Conservation (phyloP, 108 stramenopile species). For the Chaetoceros tenuissimus region DNA sequence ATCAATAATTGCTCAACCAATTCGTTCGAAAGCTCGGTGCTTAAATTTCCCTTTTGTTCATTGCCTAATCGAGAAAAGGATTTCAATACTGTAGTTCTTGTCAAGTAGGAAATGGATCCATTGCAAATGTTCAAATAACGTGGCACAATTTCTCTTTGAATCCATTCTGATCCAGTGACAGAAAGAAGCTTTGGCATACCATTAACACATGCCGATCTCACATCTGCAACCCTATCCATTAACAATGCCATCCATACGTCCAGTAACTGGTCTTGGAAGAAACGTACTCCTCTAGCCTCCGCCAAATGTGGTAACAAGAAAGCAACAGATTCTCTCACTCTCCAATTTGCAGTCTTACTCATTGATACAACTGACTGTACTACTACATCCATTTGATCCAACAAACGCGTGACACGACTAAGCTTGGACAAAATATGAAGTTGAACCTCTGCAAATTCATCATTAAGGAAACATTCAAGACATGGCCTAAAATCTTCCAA, state of each 20-base stretch:
- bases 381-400: constrained; percentile 74
- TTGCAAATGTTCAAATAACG: constrained; percentile 66
- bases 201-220: constrained; percentile 58
- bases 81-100: constrained; percentile 72
- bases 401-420: constrained; percentile 63
- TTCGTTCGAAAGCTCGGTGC: constrained; percentile 38
- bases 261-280: constrained; percentile 64
- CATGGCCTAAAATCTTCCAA: constrained; percentile 73
- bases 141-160: constrained; percentile 57
- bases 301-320: constrained; percentile 69
- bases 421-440: constrained; percentile 80
- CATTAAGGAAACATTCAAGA: constrained; percentile 71
- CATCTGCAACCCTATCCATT: constrained; percentile 73
- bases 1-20: constrained; percentile 40
- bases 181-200: constrained; percentile 64
- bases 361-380: constrained; percentile 70
- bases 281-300: constrained; percentile 69
- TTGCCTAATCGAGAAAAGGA: constrained; percentile 40
- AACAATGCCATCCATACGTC: constrained; percentile 76
- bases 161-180: constrained; percentile 76
- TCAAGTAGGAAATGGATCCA: constrained; percentile 56
- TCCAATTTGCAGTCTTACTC: constrained; percentile 80
- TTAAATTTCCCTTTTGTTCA: constrained; percentile 24
- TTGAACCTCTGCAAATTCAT: constrained; percentile 89
- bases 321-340: constrained; percentile 77